Percentiles rank a stretch among this genome's conserved stretches.
These are phyloP conservation scores for Cucurbitaria berberidis DNA, from an alignment of 2,329 filamentous ascomycete genomes.

Conservation along the genomic window DNA sequence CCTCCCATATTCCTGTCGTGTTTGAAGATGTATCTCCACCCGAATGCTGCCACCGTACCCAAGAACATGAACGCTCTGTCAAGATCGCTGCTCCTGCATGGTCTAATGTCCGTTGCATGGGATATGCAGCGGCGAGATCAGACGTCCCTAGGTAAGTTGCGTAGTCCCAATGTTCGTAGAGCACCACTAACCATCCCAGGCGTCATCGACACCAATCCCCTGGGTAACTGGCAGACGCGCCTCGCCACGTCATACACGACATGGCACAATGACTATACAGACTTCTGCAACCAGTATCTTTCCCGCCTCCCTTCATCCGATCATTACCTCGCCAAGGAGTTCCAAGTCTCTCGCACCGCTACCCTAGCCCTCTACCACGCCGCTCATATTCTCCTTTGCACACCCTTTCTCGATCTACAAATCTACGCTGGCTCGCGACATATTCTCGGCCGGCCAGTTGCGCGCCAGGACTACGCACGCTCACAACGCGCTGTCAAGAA, in stretches of 20 bases:
- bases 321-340: conserved; percentile 48
- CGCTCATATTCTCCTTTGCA: conserved; percentile 62
- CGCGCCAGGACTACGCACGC: conserved; percentile 57
- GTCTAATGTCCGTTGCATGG: conserved; percentile 67
- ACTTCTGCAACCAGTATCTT: conserved; percentile 52
- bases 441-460: conserved; percentile 64
- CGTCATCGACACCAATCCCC: conserved; percentile 42
- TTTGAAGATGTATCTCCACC: conserved; percentile 63
- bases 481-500: conserved; percentile 60
- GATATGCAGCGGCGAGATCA: conserved; percentile 68
- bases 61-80: conserved; percentile 60
- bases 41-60: conserved; percentile 37
- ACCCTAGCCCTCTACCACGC: conserved; percentile 65
- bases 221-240: conserved; percentile 59
- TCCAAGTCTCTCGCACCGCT: conserved; percentile 57
- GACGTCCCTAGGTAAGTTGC: conserved; percentile 56
- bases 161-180: background rate
- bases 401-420: conserved; percentile 66
- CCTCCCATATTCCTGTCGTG: conserved; percentile 58
- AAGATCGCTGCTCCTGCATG: conserved; percentile 63
- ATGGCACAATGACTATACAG: conserved; percentile 66
- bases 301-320: conserved; percentile 32
- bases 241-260: conserved; percentile 61
- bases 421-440: conserved; percentile 66
- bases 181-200: conserved; percentile 4